Evolutionary conservation across 2,329 filamentous ascomycete species (phyloP).

Genomic region (Cyclaneusma minus): DNA sequence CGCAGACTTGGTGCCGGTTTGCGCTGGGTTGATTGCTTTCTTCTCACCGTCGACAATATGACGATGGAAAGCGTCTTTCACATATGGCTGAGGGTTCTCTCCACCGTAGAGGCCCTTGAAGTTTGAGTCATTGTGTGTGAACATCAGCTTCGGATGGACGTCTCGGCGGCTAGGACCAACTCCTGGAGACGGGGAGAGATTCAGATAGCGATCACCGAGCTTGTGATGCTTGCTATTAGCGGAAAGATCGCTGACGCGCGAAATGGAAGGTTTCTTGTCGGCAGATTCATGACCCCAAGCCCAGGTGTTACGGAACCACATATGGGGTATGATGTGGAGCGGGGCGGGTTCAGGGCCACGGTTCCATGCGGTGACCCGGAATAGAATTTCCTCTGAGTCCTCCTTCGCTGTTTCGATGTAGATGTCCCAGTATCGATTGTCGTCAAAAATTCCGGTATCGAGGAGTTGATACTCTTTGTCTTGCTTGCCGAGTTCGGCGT

Average conservation of each 20-base stretch:
- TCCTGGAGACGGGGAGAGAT: slow-evolving; percentile 81
- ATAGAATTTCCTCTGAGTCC: slow-evolving; percentile 79
- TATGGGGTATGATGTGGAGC: slow-evolving; percentile 82
- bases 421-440: slow-evolving; percentile 91
- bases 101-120: slow-evolving; percentile 60
- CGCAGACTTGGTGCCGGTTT: slow-evolving; percentile 72
- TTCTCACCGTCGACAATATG: slow-evolving; percentile 73
- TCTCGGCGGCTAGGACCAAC: slow-evolving; percentile 66
- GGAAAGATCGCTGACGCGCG: slow-evolving; percentile 46
- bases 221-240: slow-evolving; percentile 66
- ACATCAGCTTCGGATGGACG: slow-evolving; percentile 70
- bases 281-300: slow-evolving; percentile 70
- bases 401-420: slow-evolving; percentile 95
- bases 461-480: slow-evolving; percentile 86
- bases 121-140: slow-evolving; percentile 95
- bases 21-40: slow-evolving; percentile 63
- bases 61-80: slow-evolving; percentile 91
- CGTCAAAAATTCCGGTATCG: slow-evolving; percentile 77
- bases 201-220: slow-evolving; percentile 68
- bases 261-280: slow-evolving; percentile 68
- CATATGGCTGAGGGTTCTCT: slow-evolving; percentile 67
- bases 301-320: slow-evolving; percentile 98
- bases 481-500: slow-evolving; percentile 56
- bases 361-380: slow-evolving; percentile 94
- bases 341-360: slow-evolving; percentile 80